Evolutionary conservation across 257 asterid species (phyloP).

Genomic region (Jasminum sambac): DNA sequence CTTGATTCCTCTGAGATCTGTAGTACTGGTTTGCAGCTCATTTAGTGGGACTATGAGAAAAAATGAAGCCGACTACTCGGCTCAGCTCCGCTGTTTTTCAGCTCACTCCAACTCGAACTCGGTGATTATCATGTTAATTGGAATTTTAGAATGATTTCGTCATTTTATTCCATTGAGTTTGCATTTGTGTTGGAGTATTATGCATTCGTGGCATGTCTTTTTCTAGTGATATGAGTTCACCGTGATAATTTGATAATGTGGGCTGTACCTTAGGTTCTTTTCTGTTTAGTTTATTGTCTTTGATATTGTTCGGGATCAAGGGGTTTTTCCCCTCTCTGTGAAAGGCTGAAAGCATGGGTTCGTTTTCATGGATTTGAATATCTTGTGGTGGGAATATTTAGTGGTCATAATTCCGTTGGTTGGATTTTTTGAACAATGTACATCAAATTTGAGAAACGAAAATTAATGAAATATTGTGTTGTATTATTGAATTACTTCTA

Average conservation of each 20-base stretch:
- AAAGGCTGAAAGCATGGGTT: neutral
- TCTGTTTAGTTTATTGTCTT: conserved; percentile 17
- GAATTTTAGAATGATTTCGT: neutral
- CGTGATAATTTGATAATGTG: conserved; percentile 9
- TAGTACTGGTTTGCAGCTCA: conserved; percentile 25
- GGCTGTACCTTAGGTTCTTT: conserved; percentile 2
- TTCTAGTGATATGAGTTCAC: neutral
- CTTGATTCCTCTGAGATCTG: conserved; percentile 54
- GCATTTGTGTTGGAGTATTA: neutral
- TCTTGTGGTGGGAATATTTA: neutral
- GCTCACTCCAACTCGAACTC: conserved; percentile 94
- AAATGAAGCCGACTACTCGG: conserved; percentile 68
- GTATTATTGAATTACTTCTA: neutral
- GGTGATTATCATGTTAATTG: conserved; percentile 37
- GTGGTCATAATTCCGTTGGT: neutral
- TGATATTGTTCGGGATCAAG: conserved; percentile 18
- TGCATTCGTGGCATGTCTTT: neutral
- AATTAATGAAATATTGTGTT: neutral
- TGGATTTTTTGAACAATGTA: neutral
- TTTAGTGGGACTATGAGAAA: conserved; percentile 16
- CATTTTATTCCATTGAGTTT: neutral
- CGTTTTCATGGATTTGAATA: neutral
- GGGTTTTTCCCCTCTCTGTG: too few relatives aligned
- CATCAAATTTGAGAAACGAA: neutral
- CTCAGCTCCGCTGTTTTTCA: conserved; percentile 86